Evolutionary conservation across 768 basidiomycete genomes (phyloP).

Genomic region (Xerocomellus amylosporus): DNA sequence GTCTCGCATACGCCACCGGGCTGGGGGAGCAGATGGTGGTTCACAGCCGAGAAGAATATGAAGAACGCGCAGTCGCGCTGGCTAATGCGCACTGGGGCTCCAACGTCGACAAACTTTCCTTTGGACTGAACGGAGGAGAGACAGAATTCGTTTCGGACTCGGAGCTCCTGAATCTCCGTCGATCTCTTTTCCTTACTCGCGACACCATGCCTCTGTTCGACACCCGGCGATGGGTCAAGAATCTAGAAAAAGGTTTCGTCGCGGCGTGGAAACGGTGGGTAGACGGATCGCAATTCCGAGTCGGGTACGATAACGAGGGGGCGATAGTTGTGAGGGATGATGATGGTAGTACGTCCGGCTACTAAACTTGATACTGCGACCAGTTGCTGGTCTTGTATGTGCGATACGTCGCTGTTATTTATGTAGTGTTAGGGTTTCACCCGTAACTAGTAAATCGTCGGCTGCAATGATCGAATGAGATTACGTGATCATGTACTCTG

Average conservation of each 20-base stretch:
- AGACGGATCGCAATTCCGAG: slow-evolving; percentile 37
- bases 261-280: slow-evolving; percentile 50
- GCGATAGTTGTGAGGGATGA: slow-evolving; percentile 33
- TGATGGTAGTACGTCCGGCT: slow-evolving; percentile 13
- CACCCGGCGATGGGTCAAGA: slow-evolving; percentile 44
- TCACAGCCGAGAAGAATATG: slow-evolving; percentile 41
- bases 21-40: slow-evolving; percentile 49
- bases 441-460: no score
- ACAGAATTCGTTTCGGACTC: slow-evolving; percentile 19
- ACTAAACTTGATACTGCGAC: background rate
- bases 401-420: background rate
- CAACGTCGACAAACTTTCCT: background rate
- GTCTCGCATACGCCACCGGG: slow-evolving; percentile 47
- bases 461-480: no score
- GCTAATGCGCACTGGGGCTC: slow-evolving; percentile 31
- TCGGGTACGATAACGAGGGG: slow-evolving; percentile 32
- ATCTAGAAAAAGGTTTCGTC: slow-evolving; percentile 44
- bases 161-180: slow-evolving; percentile 40
- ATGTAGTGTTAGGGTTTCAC: background rate
- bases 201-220: slow-evolving; percentile 48
- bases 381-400: background rate
- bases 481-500: background rate
- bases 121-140: background rate
- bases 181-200: slow-evolving; percentile 40
- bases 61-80: slow-evolving; percentile 42